Evolutionary conservation across 148 eudicot species (phyloP).

Genomic region (Linanthus parryae): DNA sequence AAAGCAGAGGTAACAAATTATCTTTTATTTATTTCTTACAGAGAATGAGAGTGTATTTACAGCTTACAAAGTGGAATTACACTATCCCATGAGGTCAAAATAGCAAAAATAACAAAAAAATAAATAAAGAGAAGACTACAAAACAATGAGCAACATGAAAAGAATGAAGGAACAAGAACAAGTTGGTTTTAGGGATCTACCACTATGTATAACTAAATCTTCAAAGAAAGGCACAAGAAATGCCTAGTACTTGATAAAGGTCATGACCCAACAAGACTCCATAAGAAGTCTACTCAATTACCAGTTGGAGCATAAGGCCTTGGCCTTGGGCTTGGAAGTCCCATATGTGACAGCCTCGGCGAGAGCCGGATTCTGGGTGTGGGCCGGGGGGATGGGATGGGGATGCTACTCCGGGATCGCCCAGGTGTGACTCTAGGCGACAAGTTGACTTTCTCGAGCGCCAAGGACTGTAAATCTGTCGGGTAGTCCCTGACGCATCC

Average conservation of each 20-base stretch:
- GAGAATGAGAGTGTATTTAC: conserved; percentile 8
- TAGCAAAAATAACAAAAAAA: background rate
- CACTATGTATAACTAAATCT: no score
- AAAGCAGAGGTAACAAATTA: no score
- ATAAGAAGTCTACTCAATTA: conserved; percentile 10
- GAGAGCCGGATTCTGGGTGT: conserved; percentile 35
- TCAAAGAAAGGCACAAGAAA: conserved; percentile 3
- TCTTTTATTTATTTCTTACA: no score
- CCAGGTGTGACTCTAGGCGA: conserved; percentile 20
- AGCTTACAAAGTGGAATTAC: background rate
- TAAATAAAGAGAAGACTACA: background rate
- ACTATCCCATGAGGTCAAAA: background rate
- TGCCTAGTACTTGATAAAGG: background rate
- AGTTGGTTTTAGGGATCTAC: no score
- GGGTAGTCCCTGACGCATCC: conserved; percentile 44
- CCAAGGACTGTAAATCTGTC: conserved; percentile 25
- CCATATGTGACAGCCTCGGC: conserved; percentile 41
- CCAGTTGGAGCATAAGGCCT: conserved; percentile 14
- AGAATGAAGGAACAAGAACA: conserved; percentile 4
- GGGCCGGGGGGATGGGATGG: conserved; percentile 52
- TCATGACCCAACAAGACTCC: background rate
- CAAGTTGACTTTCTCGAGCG: conserved; percentile 39
- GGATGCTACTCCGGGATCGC: conserved; percentile 10
- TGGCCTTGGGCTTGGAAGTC: conserved; percentile 46
- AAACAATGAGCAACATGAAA: no score